A percentile compares a stretch with the other conserved stretches of the same genome.
These are phyloP conservation scores for Dichomitus squalens DNA, from an alignment of 1,284 basidiomycete genomes.

Conservation along the genomic window DNA sequence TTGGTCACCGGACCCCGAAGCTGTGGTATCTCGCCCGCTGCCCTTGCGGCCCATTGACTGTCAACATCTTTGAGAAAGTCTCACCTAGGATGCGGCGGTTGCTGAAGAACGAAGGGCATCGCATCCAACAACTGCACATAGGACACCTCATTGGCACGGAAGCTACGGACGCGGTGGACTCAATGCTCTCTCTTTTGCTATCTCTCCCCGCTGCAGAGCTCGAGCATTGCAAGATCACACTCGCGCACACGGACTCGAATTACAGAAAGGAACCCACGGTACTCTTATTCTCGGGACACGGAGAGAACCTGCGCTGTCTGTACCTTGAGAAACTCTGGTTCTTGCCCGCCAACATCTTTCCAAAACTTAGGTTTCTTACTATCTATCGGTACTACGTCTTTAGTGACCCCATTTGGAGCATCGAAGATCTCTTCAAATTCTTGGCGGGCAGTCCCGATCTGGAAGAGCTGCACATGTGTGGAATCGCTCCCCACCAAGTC, in stretches of 20 bases:
- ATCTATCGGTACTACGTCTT: background rate
- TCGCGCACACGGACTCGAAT: no score
- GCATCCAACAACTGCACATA: background rate
- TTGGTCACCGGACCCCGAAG: background rate
- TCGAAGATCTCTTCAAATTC: background rate
- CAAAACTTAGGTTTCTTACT: background rate
- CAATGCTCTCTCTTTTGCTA: background rate
- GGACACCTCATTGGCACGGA: background rate
- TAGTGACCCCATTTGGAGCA: background rate
- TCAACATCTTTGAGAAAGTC: background rate
- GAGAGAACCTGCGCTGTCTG: background rate
- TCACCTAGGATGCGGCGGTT: background rate
- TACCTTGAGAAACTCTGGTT: background rate
- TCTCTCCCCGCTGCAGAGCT: background rate
- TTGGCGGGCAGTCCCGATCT: background rate
- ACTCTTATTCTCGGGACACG: background rate
- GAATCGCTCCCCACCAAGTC: background rate
- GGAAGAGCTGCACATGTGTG: background rate
- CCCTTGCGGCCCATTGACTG: background rate
- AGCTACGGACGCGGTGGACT: no score
- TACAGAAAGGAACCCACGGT: background rate
- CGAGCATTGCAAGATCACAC: background rate
- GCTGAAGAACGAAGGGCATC: background rate
- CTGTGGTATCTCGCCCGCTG: background rate
- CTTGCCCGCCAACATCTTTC: background rate